phyloP scores from a whole-genome alignment of 192 early-diverging fungal genomes.

The Coemansia sp. region DNA sequence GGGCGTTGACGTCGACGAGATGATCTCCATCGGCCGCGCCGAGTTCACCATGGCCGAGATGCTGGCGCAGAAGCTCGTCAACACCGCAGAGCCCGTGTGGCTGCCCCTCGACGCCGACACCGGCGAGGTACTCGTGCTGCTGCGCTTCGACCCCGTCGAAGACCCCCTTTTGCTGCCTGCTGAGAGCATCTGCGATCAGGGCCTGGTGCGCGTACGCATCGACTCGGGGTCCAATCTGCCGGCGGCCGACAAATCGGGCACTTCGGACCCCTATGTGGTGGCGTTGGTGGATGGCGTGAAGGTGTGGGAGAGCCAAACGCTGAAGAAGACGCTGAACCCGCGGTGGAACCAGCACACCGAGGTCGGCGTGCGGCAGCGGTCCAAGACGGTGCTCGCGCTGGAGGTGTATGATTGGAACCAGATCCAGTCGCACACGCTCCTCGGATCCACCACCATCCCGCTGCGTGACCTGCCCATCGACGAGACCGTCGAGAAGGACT shows the following conservation, averaged over 20 bases:
- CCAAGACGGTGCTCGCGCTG: constrained; percentile 57
- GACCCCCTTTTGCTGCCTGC: constrained; percentile 39
- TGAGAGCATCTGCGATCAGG: constrained; percentile 62
- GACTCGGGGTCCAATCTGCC: constrained; percentile 60
- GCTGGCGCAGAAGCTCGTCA: constrained; percentile 42
- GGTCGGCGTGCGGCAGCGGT: constrained; percentile 60
- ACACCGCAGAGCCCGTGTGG: constrained; percentile 52
- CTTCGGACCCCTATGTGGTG: constrained; percentile 72
- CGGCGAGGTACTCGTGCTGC: constrained; percentile 51
- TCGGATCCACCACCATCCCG: constrained; percentile 58
- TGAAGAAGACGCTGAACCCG: constrained; percentile 77
- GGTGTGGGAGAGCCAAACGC: constrained; percentile 64
- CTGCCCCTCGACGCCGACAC: constrained; percentile 53
- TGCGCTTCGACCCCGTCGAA: constrained; percentile 53
- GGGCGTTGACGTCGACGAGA: constrained; percentile 42
- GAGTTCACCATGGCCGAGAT: constrained; percentile 52
- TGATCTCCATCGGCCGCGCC: constrained; percentile 52
- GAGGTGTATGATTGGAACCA: constrained; percentile 82
- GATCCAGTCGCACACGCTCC: constrained; percentile 60
- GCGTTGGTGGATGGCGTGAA: constrained; percentile 65
- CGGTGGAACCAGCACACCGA: constrained; percentile 67
- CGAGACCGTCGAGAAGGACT: constrained; percentile 48
- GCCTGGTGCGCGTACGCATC: constrained; percentile 62
- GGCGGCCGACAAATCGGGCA: constrained; percentile 70
- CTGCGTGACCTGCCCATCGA: constrained; percentile 58